Base-by-base conservation (phyloP, 1,139 yeast species). In the Suhomyces terraborum region DNA sequence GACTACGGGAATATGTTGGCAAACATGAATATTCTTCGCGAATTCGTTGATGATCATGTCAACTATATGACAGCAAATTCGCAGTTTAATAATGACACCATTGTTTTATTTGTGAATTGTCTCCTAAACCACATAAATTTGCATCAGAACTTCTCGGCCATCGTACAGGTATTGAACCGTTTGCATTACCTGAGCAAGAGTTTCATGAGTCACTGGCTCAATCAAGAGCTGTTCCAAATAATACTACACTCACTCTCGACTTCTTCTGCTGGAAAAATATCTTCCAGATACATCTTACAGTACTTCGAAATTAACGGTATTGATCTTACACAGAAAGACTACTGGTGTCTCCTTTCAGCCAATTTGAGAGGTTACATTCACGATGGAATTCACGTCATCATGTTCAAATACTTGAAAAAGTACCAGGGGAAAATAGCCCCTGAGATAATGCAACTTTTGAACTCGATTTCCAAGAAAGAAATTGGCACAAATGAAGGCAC, bases 101-200 rank as follows among this genome's bases (percentile, higher is more conserved):
- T 55, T 10, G 58, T 53, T 3, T 38, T 69, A 4, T 68, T 71
- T 43, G 48, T 69, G 18, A 68, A 70, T 48, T 69, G 77, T 46
- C 36, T 70, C 6, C 50, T 73, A 19, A 63, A 67, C 45, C 77
- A 71, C 49, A 50, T 69, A 17, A 58, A 56, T 30, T 41, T 62
- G 12, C 56, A 63, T 43, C 75, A 69, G 43, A 70, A 69, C 46
- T 65, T 67, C 36, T 55, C 69, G 0, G 75, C 69, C 0, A 49
- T 62, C 2, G 57, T 59, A 0, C 49, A 54, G 27, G 62, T 59
- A 0, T 49, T 72, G 9, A 37, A 45, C 4, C 50, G 50, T 5
- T 40, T 69, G 7, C 53, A 58, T 21, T 42, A 49, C 14, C 18
- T 53, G 13, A 57, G 65, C 32, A 40, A 51, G 0, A 34, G 44